Conservation (phyloP, 805 yeast species). For the Nakazawaea ernobii region DNA sequence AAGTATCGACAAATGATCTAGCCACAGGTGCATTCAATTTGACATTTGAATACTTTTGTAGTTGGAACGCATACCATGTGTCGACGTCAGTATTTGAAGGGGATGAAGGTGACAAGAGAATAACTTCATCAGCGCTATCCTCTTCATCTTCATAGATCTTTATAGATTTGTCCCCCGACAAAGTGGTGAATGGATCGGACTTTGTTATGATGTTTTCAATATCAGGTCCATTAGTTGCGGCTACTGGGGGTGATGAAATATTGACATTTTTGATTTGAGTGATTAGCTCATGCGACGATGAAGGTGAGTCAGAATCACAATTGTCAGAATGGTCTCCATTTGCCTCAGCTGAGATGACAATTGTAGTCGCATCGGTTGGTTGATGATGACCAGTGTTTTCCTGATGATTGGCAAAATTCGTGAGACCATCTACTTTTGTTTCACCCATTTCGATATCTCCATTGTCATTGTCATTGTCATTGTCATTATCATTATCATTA, state of each 20-base stretch:
- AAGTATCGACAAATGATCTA: neutral
- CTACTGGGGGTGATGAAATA: conserved; percentile 7
- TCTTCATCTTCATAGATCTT: conserved; percentile 31
- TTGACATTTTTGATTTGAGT: conserved; percentile 7
- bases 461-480: neutral
- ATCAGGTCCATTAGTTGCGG: conserved; percentile 6
- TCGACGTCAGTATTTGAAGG: neutral
- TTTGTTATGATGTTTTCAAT: conserved; percentile 32
- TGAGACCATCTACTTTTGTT: conserved; percentile 5
- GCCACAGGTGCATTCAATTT: neutral
- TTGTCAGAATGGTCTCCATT: neutral
- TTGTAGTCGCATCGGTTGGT: neutral
- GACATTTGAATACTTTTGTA: neutral
- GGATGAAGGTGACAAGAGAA: no score
- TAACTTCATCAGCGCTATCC: neutral
- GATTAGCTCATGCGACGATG: conserved; percentile 6
- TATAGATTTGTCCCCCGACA: conserved; percentile 25
- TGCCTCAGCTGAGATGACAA: neutral
- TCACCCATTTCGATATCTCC: conserved; percentile 5
- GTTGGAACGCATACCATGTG: conserved; percentile 5
- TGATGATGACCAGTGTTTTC: neutral
- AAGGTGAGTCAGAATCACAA: neutral
- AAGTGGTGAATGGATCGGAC: conserved; percentile 35
- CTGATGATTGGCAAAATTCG: neutral
- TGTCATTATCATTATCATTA: neutral